Conservation (phyloP, 2,329 filamentous ascomycete genomes). For the Penicillium sp. region DNA sequence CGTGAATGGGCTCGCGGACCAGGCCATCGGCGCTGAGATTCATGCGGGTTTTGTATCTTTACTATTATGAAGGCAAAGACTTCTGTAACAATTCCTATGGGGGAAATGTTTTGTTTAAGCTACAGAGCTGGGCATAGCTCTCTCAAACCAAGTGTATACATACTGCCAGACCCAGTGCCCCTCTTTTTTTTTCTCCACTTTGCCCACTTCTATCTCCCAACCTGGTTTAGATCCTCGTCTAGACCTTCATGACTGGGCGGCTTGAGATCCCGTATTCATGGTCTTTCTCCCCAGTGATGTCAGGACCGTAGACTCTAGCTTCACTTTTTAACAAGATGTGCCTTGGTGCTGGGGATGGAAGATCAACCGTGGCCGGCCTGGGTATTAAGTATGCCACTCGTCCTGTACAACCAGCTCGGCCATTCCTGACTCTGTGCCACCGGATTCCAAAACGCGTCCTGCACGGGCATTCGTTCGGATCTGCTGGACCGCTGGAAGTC, state of each 20-base stretch:
- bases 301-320: neutral
- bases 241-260: conserved; percentile 13
- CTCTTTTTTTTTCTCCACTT: neutral
- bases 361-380: conserved; percentile 2
- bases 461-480: conserved; percentile 22
- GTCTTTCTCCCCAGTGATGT: neutral
- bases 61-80: neutral
- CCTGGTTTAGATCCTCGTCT: neutral
- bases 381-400: neutral
- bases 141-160: neutral
- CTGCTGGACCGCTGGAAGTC: conserved; percentile 27
- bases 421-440: conserved; percentile 10
- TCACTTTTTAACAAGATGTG: neutral
- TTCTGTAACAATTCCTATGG: neutral
- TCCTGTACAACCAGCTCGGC: neutral
- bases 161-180: neutral
- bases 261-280: conserved; percentile 12
- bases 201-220: conserved; percentile 10
- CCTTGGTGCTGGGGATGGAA: neutral
- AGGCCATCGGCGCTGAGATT: neutral
- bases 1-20: neutral
- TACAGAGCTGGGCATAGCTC: neutral
- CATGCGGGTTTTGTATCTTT: neutral
- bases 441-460: neutral
- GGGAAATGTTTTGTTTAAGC: neutral